These are phyloP conservation scores for Russula olivacea DNA, from an alignment of 768 basidiomycete genomes.

Conservation along the genomic window DNA sequence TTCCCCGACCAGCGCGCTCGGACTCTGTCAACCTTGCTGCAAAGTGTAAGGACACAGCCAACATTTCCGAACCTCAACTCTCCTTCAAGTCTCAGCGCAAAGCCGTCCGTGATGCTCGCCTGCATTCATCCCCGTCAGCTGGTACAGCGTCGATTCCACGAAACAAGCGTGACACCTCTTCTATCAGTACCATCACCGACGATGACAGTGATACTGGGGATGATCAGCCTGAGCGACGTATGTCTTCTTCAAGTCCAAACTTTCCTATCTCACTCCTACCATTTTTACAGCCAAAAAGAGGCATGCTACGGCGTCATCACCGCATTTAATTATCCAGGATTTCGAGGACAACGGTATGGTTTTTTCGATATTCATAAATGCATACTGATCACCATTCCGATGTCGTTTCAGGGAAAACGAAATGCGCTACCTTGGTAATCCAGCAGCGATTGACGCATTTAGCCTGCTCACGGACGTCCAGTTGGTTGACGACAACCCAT, in stretches of 20 bases:
- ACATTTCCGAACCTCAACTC: neutral
- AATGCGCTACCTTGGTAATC: neutral
- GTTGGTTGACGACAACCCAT: neutral
- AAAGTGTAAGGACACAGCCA: neutral
- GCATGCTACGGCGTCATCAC: too few relatives aligned
- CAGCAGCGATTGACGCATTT: neutral
- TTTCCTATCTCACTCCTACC: too few relatives aligned
- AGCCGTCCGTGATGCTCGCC: neutral
- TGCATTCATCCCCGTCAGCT: neutral
- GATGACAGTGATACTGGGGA: neutral
- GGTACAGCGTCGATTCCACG: neutral
- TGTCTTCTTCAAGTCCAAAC: neutral
- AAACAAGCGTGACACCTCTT: neutral
- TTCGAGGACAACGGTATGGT: too few relatives aligned
- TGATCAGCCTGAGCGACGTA: neutral
- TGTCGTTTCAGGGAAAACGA: neutral
- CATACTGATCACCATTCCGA: neutral
- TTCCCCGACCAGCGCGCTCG: neutral
- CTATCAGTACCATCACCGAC: too few relatives aligned
- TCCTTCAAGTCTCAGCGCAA: neutral
- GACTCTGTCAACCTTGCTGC: neutral
- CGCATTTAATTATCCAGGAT: too few relatives aligned
- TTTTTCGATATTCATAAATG: too few relatives aligned
- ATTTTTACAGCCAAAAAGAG: too few relatives aligned
- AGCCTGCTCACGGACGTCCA: neutral